Evolutionary conservation across 139 green algal species (phyloP).

Genomic region (Protoeuglena noctilucae): DNA sequence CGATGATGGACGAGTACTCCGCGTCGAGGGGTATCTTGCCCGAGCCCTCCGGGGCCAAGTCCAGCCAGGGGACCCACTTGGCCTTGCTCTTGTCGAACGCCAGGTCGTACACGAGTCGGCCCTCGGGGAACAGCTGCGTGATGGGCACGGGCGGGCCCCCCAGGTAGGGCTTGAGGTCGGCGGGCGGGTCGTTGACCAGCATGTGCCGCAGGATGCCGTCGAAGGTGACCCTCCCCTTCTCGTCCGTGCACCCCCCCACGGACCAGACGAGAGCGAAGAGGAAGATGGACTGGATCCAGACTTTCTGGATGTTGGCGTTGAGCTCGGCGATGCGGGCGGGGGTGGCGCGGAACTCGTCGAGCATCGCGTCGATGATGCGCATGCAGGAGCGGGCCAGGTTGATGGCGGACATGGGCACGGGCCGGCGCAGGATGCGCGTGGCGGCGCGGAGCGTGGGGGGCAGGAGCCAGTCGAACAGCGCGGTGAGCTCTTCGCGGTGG

Average conservation of each 20-base stretch:
- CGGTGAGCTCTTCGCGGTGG: conserved; percentile 22
- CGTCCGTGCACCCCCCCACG: conserved; percentile 15
- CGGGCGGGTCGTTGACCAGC: conserved; percentile 9
- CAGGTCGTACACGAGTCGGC: conserved; percentile 16
- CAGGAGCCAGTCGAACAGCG: conserved; percentile 53
- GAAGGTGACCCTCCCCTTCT: conserved; percentile 13
- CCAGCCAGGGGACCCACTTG: conserved; percentile 24
- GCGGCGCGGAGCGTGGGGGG: conserved; percentile 39
- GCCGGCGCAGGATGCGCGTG: conserved; percentile 23
- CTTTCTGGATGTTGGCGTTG: conserved; percentile 10
- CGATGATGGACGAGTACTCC: conserved; percentile 19
- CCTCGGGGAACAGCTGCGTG: conserved; percentile 15
- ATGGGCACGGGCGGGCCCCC: conserved; percentile 9
- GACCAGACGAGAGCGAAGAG: conserved; percentile 20
- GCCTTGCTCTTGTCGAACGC: conserved; percentile 20
- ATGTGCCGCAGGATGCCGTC: conserved; percentile 12
- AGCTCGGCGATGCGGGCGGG: conserved; percentile 7
- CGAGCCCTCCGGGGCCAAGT: conserved; percentile 14
- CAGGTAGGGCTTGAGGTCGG: conserved; percentile 12
- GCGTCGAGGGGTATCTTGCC: conserved; percentile 12
- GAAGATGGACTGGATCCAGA: conserved; percentile 21
- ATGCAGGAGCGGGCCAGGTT: conserved; percentile 30
- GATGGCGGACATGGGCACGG: conserved; percentile 31
- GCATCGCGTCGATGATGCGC: conserved; percentile 7
- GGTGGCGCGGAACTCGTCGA: conserved; percentile 11